Evolutionary conservation across 371 early-diverging fungal species (phyloP).

Genomic region (Chytridium lagenaria): DNA sequence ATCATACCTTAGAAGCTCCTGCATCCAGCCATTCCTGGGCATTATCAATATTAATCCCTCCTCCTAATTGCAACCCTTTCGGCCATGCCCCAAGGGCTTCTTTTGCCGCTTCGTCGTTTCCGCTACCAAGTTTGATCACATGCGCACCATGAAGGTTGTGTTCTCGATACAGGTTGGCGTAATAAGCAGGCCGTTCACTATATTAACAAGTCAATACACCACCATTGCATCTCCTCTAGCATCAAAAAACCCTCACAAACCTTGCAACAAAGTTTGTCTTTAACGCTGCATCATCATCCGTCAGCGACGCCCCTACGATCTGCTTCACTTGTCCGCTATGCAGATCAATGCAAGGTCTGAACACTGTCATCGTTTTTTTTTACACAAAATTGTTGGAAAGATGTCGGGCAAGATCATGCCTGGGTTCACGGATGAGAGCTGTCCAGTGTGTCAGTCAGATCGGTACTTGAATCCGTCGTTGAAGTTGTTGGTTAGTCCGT

Average conservation of each 20-base stretch:
- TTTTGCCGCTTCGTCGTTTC: conserved; percentile 85
- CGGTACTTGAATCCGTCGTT: conserved; percentile 93
- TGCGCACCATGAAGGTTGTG: conserved; percentile 84
- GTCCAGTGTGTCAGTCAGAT: conserved; percentile 96
- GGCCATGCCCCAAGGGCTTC: conserved; percentile 89
- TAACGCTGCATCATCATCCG: conserved; percentile 66
- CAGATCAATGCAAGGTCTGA: conserved; percentile 96
- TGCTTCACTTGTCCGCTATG: conserved; percentile 97
- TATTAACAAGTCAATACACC: not conserved
- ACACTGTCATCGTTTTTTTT: conserved; percentile 51
- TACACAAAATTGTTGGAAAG: not conserved
- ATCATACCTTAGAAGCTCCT: conserved; percentile 80
- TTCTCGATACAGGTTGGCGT: conserved; percentile 78
- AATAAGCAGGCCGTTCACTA: conserved; percentile 79
- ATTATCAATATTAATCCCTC: conserved; percentile 90
- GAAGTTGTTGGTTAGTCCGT: conserved; percentile 93
- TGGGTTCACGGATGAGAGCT: conserved; percentile 63
- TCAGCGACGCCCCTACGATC: conserved; percentile 93
- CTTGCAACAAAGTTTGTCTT: conserved; percentile 91
- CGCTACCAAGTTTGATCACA: conserved; percentile 91
- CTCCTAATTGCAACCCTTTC: conserved; percentile 87
- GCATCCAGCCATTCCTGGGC: conserved; percentile 83
- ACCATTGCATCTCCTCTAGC: not conserved
- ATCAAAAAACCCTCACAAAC: conserved; percentile 53
- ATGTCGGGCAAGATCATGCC: conserved; percentile 7